These are phyloP conservation scores for Scheffersomyces quercinus DNA, from an alignment of 1,139 yeast genomes.

Conservation along the genomic window DNA sequence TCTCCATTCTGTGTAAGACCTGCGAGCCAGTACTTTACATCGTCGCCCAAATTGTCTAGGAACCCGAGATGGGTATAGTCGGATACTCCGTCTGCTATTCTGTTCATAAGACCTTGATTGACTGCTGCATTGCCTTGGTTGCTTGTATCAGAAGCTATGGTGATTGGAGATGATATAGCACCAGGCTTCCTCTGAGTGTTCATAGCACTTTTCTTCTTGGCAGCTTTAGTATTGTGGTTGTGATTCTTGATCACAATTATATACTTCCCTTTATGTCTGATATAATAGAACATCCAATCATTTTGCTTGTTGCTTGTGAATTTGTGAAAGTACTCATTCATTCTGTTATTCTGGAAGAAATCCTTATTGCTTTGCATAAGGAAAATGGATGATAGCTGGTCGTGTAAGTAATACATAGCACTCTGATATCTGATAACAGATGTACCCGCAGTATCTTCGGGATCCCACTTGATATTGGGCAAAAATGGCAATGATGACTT, in stretches of 20 bases:
- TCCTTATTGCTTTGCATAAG: conserved; percentile 23
- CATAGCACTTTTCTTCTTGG: conserved; percentile 1
- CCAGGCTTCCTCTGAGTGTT: conserved; percentile 1
- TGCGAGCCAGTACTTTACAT: conserved; percentile 45
- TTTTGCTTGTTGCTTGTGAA: conserved; percentile 38
- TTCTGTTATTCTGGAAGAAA: conserved; percentile 22
- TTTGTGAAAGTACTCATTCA: conserved; percentile 44
- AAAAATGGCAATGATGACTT: conserved; percentile 44
- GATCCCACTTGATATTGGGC: conserved; percentile 16
- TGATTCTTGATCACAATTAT: conserved; percentile 40
- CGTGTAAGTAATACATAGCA: conserved; percentile 42
- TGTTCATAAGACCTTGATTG: conserved; percentile 10
- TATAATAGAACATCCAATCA: conserved; percentile 49
- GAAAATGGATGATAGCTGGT: conserved; percentile 38
- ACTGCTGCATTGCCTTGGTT: conserved; percentile 4
- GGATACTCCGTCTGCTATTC: conserved; percentile 24
- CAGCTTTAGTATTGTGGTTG: conserved; percentile 22
- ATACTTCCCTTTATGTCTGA: conserved; percentile 30
- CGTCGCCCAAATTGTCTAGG: conserved; percentile 46
- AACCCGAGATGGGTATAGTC: conserved; percentile 37
- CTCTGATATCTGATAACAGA: conserved; percentile 18
- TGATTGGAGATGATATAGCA: neutral
- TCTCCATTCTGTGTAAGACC: conserved; percentile 23
- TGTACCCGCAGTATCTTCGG: conserved; percentile 1
- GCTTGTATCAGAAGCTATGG: neutral